Evolutionary conservation across 192 early-diverging fungal genomes (phyloP).

Genomic region (Podila epicladia): DNA sequence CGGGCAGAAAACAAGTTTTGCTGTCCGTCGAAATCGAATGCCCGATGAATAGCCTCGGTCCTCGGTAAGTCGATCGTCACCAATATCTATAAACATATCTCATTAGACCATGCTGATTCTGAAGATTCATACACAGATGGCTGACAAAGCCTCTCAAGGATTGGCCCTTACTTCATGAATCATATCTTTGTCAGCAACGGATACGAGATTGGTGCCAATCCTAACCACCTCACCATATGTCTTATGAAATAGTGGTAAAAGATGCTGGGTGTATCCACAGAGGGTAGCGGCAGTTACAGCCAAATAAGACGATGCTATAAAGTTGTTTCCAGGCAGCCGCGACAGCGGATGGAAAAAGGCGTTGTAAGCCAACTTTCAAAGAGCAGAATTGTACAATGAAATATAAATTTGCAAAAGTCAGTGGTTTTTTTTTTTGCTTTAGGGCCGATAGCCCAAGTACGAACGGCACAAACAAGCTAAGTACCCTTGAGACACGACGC

Average conservation of each 20-base stretch:
- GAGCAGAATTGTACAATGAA: conserved; percentile 3
- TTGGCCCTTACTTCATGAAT: conserved; percentile 43
- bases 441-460: background rate
- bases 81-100: too few relatives aligned
- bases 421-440: conserved; percentile 3
- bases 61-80: too few relatives aligned
- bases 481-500: conserved; percentile 8
- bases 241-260: conserved; percentile 25
- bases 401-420: conserved; percentile 1
- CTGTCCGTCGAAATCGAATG: conserved; percentile 23
- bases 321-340: conserved; percentile 28
- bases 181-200: conserved; percentile 54
- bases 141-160: conserved; percentile 1
- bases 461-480: conserved; percentile 4
- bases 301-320: conserved; percentile 21
- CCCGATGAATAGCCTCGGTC: conserved; percentile 14
- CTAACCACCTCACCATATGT: conserved; percentile 55
- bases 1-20: conserved; percentile 32
- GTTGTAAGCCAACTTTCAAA: conserved; percentile 23
- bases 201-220: conserved; percentile 32
- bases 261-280: conserved; percentile 18
- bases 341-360: conserved; percentile 38
- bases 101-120: background rate
- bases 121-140: conserved; percentile 1
- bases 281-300: background rate